Evolutionary conservation across 495 filamentous ascomycete species (phyloP), one percentile per base, ranked within the genome.

Genomic region (Cetradonia linearis): DNA sequence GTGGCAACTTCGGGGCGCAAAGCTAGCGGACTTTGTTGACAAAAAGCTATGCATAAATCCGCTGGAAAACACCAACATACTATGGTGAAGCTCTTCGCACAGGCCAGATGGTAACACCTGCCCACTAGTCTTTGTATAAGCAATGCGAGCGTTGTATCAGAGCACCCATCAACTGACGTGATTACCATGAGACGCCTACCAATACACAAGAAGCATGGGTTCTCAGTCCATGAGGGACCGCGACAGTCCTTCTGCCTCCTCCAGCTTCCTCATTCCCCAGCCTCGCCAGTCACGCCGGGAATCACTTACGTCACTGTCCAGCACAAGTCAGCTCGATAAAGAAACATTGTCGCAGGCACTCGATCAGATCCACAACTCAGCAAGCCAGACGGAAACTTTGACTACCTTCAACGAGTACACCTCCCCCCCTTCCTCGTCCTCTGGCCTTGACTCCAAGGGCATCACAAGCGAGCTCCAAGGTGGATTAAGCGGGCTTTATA

Each of bases 341-440:
- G 86, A 88, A 56, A 81, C 82, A 18, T 78, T 90, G 23, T 79
- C 86, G 23, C 80, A 88, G 58, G 78, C 86, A 16, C 80, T 96
- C 37, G 88, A 93, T 70, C 83, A 87, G 56, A 95, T 95, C 37
- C 91, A 96, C 72, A 87, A 73, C 18, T 77, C 86, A 25, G 88
- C 91, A 7, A 91, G 86, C 64, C 87, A 88, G 62, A 86, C 87
- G 14, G 86, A 85, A 36, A 78, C 81, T 37, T 75, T 95, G 14
- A 95, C 89, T 11, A 89, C 87, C 23, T 96, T 96, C 73, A 91
- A 91, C 71, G 90, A 94, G 53, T 88, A 93, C 59, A 77, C 77
- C 0, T 73, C 70, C 48, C 78, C 77, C 11, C 77, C 78, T 6
- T 68, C 67, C 27, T 70, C 81, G 0, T 70, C 74, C 20, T 74